Evolutionary conservation across 2,329 filamentous ascomycete species (phyloP).

Genomic region (Fusarium lateritium): DNA sequence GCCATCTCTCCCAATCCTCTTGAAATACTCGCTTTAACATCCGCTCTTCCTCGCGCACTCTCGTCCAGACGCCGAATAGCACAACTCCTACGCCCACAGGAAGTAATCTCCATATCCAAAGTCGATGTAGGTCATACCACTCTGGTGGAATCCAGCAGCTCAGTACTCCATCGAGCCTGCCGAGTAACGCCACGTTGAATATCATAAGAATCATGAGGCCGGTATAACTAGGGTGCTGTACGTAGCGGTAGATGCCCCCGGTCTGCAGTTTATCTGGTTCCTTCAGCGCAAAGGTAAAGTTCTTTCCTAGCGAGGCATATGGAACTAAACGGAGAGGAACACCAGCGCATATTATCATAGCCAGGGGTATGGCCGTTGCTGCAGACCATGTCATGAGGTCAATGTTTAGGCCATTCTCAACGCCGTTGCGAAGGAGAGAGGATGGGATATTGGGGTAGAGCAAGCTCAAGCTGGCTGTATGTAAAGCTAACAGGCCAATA

Average conservation of each 20-base stretch:
- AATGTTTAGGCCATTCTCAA: constrained; percentile 52
- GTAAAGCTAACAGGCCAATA: constrained; percentile 41
- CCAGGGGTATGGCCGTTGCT: constrained; percentile 54
- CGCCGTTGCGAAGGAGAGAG: constrained; percentile 49
- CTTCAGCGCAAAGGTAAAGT: constrained; percentile 68
- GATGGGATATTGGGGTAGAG: constrained; percentile 40
- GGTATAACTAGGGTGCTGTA: constrained; percentile 69
- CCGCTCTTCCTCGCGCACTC: constrained; percentile 64
- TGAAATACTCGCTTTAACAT: constrained; percentile 66
- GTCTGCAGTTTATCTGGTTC: constrained; percentile 63
- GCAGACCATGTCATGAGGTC: constrained; percentile 56
- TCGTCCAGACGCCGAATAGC: constrained; percentile 47
- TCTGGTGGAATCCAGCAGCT: constrained; percentile 57
- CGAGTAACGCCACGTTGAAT: constrained; percentile 52
- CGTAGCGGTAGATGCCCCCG: constrained; percentile 62
- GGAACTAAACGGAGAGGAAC: constrained; percentile 55
- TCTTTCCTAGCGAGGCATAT: constrained; percentile 62
- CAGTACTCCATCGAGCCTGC: constrained; percentile 56
- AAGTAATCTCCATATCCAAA: constrained; percentile 11
- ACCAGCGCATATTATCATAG: constrained; percentile 52
- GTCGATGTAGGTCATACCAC: constrained; percentile 17
- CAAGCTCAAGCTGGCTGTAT: constrained; percentile 43
- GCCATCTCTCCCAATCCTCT: constrained; percentile 64
- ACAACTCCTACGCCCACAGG: constrained; percentile 33
- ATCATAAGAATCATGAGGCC: constrained; percentile 57